Percentiles rank a stretch among this genome's conserved stretches.
phyloP scores from a whole-genome alignment of 1,139 yeast species.

The Kluyveromyces sp. region DNA sequence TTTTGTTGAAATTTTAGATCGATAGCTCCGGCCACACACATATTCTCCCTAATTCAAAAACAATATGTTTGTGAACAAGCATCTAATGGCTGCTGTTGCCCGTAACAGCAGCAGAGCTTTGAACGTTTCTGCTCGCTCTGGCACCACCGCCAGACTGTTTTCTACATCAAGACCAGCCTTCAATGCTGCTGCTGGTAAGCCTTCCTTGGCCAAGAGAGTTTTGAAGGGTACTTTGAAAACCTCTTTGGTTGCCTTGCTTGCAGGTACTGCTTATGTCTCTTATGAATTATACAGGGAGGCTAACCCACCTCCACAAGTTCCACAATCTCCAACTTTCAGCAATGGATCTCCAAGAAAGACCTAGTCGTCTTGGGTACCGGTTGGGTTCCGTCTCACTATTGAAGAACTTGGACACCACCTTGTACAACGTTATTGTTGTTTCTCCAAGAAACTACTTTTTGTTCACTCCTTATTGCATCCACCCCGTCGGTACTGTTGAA shows the following conservation, averaged over 20 bases:
- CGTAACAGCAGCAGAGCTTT: too few species aligned
- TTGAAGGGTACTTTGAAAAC: constrained; percentile 30
- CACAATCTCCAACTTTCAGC: constrained; percentile 51
- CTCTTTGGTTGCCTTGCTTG: constrained; percentile 34
- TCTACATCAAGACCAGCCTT: background rate
- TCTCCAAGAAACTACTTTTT: constrained; percentile 93
- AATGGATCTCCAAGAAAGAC: constrained; percentile 79
- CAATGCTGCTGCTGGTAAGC: constrained; percentile 5
- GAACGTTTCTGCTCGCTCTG: too few species aligned
- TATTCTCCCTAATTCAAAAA: too few species aligned
- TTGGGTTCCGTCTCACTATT: constrained; percentile 80
- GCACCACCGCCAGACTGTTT: background rate
- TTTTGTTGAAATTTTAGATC: too few species aligned
- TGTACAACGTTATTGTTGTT: constrained; percentile 81
- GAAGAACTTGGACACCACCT: constrained; percentile 76
- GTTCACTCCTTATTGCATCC: constrained; percentile 82
- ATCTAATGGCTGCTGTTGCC: too few species aligned
- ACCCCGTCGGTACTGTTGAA: constrained; percentile 89
- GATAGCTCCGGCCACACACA: too few species aligned
- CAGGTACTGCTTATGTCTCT: constrained; percentile 42
- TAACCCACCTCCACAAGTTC: constrained; percentile 51
- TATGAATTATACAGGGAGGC: constrained; percentile 56
- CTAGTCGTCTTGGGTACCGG: constrained; percentile 88
- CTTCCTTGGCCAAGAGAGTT: constrained; percentile 25
- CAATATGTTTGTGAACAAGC: too few species aligned